Conservation (phyloP, 805 yeast species). For the Clavispora santaluciae region DNA sequence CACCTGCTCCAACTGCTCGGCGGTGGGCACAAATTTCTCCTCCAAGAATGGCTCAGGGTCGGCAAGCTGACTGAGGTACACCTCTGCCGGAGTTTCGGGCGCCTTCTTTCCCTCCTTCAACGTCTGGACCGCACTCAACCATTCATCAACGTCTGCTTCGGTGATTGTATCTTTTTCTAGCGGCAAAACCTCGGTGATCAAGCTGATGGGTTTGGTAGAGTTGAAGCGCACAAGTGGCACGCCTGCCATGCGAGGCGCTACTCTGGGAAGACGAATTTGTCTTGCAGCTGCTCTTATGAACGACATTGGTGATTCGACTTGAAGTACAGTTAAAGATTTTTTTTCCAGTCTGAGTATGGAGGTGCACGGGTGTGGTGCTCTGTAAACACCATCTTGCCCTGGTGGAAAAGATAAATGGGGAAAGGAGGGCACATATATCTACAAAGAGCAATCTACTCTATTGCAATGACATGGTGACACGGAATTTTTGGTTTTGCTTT, state of each 20-base stretch:
- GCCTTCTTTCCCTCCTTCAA: slow-evolving; percentile 31
- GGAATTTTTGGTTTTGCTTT: too few relatives aligned
- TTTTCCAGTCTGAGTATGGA: neutral
- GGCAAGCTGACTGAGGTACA: slow-evolving; percentile 35
- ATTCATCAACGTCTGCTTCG: slow-evolving; percentile 40
- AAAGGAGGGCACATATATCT: too few relatives aligned
- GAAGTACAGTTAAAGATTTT: neutral
- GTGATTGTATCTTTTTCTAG: slow-evolving; percentile 32
- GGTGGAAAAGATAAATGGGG: neutral
- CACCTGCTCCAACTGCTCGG: slow-evolving; percentile 57
- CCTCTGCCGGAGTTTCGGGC: slow-evolving; percentile 32
- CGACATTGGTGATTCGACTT: slow-evolving; percentile 5
- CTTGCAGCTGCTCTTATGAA: slow-evolving; percentile 11
- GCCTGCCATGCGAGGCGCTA: neutral
- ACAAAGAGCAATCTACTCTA: too few relatives aligned
- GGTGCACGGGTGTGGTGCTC: slow-evolving; percentile 5
- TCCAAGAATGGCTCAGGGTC: slow-evolving; percentile 31
- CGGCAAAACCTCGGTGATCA: slow-evolving; percentile 36
- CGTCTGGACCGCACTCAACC: slow-evolving; percentile 42
- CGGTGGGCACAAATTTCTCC: slow-evolving; percentile 51
- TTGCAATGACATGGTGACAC: too few relatives aligned
- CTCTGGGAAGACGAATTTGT: slow-evolving; percentile 3
- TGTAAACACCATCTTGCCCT: too few relatives aligned
- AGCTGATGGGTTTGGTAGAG: slow-evolving; percentile 12
- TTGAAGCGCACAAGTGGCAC: slow-evolving; percentile 6